Conservation (phyloP, 257 asterid genomes). For the Cinchona pubescens region DNA sequence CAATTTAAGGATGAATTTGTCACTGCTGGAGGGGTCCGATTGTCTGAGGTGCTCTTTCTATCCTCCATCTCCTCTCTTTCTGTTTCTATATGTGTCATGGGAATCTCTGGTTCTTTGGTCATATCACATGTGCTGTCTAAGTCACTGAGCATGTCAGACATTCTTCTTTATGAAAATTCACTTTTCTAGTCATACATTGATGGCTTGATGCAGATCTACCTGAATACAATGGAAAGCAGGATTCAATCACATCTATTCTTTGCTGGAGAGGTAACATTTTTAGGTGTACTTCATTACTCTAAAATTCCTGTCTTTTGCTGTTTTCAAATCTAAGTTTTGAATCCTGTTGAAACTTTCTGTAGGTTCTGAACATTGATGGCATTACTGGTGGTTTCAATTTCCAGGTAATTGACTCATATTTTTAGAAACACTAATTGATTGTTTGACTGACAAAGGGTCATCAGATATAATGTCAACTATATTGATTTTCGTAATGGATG, state of each 20-base stretch:
- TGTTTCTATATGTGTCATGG: not conserved
- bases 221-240: slow-evolving; percentile 81
- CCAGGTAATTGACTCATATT: slow-evolving; percentile 49
- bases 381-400: slow-evolving; percentile 95
- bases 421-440: not conserved
- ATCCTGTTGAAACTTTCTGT: slow-evolving; percentile 20
- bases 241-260: slow-evolving; percentile 60
- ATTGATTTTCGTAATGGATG: not conserved
- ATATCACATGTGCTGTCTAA: not conserved
- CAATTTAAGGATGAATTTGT: slow-evolving; percentile 98
- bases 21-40: slow-evolving; percentile 95
- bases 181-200: slow-evolving; percentile 1
- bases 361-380: slow-evolving; percentile 83
- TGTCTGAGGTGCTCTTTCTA: slow-evolving; percentile 72
- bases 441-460: not conserved
- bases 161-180: slow-evolving; percentile 7
- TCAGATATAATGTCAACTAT: not conserved
- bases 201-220: slow-evolving; percentile 48
- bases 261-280: slow-evolving; percentile 85
- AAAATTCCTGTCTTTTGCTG: not conserved
- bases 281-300: not conserved
- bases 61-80: slow-evolving; percentile 1
- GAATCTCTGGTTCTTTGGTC: not conserved
- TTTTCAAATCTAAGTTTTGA: not conserved
- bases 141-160: not conserved